Base-by-base conservation (phyloP, 805 yeast genomes). In the Nakazawaea siamensis region DNA sequence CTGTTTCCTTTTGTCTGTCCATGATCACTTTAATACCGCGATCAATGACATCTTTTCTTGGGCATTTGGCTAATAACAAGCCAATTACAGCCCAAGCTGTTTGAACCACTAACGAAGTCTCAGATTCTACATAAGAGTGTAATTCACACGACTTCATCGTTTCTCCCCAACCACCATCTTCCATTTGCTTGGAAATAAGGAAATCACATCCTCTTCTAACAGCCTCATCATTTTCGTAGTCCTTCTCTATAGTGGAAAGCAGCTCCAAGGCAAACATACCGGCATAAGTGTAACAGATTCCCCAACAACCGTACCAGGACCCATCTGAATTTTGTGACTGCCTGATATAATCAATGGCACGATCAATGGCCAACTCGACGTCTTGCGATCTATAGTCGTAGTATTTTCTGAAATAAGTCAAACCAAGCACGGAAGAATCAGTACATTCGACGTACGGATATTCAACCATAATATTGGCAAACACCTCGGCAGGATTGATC, bases 291-390 rank as follows among this genome's bases (percentile, higher is more conserved):
- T 69, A 87, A 53, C 99, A 92, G 4, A 92, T 79, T 24, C 98
- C 99, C 99, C 99, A 92, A 27, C 86, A 77, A 1, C 99, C 99
- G 54, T 88, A 94, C 97, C 97, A 92, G 11, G 94, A 78, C 0
- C 99, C 99, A 55, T 92, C 95, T 0, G 51, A 49, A 29, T 66
- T 62, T 56, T 92, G 98, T 2, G 73, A 72, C 3, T 62, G 55
- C 33, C 70, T 72, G 29, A 92, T 83, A 49, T 80, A 92, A 4
- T 68, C 55, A 12, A 85, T 68, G 0, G 96, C 97, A 35, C 75
- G 66, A 4, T 71, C 64, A 30, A 92, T 82, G 0, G 96, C 78
- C n/a, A 59, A 41, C 34, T 66, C 60, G 20, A 92, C 80, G 21
- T 83, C 87, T 4, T 64, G 68, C 4, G 67, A 58, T 40, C 82